These are phyloP conservation scores for Picocystis sp. DNA, from an alignment of 163 green algal genomes.

Conservation along the genomic window DNA sequence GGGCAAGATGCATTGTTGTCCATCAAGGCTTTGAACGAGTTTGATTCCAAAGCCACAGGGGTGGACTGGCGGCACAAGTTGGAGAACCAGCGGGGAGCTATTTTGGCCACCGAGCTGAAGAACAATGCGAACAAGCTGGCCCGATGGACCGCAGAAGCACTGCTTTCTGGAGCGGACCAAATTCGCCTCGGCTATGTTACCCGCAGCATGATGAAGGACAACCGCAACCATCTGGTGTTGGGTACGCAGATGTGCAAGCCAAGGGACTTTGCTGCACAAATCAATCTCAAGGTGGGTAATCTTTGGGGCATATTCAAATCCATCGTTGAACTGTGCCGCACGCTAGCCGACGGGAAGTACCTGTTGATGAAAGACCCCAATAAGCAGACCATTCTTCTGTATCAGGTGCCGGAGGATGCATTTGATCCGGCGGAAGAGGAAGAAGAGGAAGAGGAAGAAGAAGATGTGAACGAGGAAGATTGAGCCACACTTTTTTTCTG, in stretches of 20 bases:
- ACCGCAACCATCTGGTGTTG: constrained; percentile 74
- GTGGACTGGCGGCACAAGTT: constrained; percentile 92
- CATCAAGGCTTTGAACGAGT: constrained; percentile 89
- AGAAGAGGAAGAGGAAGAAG: neutral
- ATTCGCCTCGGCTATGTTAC: constrained; percentile 93
- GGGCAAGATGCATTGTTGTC: constrained; percentile 45
- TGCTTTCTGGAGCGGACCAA: constrained; percentile 67
- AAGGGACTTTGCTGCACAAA: constrained; percentile 79
- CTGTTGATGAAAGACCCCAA: constrained; percentile 89
- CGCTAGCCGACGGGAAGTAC: constrained; percentile 76
- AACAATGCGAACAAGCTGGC: constrained; percentile 98
- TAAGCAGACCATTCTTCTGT: constrained; percentile 59
- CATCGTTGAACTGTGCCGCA: constrained; percentile 55
- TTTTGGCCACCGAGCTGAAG: constrained; percentile 96
- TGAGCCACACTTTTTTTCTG: neutral
- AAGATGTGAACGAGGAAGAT: constrained; percentile 1
- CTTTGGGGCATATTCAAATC: constrained; percentile 75
- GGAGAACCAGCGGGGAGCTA: constrained; percentile 86
- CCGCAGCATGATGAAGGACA: constrained; percentile 48
- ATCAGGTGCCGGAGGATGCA: constrained; percentile 45
- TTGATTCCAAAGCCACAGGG: constrained; percentile 53
- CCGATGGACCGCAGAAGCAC: constrained; percentile 79
- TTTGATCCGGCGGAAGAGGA: constrained; percentile 24
- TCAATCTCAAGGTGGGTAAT: constrained; percentile 87
- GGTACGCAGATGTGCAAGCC: constrained; percentile 83